A percentile compares a stretch with the other conserved stretches of the same genome.
These are phyloP conservation scores for Mollisia scopiformis DNA, from an alignment of 2,329 filamentous ascomycete species.

Conservation along the genomic window DNA sequence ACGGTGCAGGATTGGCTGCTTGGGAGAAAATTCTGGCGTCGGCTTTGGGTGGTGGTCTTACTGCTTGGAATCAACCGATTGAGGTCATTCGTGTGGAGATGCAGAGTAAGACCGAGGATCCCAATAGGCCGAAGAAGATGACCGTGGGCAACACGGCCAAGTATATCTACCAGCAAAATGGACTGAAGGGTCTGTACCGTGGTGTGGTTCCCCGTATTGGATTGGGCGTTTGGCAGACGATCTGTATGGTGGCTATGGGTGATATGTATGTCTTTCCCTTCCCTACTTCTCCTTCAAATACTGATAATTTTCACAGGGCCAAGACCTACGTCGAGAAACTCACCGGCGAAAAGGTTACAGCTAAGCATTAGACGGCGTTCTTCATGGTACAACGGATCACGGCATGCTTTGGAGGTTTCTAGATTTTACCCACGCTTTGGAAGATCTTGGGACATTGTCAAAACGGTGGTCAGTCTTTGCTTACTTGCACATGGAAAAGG, in stretches of 20 bases:
- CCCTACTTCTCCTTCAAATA: neutral
- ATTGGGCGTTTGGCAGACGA: conserved; percentile 97
- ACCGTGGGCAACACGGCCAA: conserved; percentile 82
- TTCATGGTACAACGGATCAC: conserved; percentile 19
- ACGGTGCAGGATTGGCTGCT: conserved; percentile 76
- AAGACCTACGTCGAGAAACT: conserved; percentile 69
- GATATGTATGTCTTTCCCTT: conserved; percentile 75
- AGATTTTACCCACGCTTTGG: neutral
- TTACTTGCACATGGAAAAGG: neutral
- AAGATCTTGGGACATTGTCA: neutral
- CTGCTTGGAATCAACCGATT: conserved; percentile 99
- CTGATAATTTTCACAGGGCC: conserved; percentile 50
- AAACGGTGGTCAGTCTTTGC: neutral
- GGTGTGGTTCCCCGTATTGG: conserved; percentile 93
- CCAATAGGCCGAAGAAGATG: conserved; percentile 98
- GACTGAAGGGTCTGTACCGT: conserved; percentile 90
- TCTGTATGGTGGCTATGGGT: conserved; percentile 99
- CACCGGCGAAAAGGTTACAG: conserved; percentile 65
- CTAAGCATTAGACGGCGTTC: conserved; percentile 63
- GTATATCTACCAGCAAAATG: conserved; percentile 93
- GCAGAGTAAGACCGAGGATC: conserved; percentile 98
- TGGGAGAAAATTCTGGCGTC: conserved; percentile 89
- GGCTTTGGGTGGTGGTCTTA: conserved; percentile 87
- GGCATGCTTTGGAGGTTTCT: conserved; percentile 7
- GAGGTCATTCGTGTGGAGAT: conserved; percentile 99